Evolutionary conservation across 768 basidiomycete species (phyloP).

Genomic region (Collybia mongolica): DNA sequence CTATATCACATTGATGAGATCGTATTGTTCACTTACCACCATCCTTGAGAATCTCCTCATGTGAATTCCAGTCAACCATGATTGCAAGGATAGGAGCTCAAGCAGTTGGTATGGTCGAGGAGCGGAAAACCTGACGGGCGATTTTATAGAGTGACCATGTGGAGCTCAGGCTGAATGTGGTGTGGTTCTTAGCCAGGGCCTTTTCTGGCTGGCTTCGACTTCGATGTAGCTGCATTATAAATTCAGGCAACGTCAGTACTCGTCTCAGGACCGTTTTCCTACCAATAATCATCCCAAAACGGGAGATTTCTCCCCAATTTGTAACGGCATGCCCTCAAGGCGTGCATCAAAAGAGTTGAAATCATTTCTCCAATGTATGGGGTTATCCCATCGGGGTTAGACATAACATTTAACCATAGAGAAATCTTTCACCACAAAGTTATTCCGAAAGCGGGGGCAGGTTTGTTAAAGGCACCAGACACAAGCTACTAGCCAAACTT

Average conservation of each 20-base stretch:
- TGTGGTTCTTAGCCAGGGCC: background rate
- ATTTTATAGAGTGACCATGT: constrained; percentile 20
- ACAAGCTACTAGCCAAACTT: no score
- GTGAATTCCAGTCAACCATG: constrained; percentile 63
- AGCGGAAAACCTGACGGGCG: constrained; percentile 7
- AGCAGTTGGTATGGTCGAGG: constrained; percentile 14
- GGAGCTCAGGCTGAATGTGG: constrained; percentile 1
- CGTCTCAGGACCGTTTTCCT: constrained; percentile 3
- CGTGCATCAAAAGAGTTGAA: no score
- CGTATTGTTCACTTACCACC: constrained; percentile 32
- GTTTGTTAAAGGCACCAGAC: no score
- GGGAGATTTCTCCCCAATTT: no score
- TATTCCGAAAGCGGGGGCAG: no score
- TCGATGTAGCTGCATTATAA: background rate
- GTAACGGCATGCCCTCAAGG: no score
- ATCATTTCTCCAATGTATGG: no score
- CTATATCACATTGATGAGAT: background rate
- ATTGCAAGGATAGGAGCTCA: constrained; percentile 14
- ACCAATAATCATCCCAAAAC: background rate
- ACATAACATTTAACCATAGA: no score
- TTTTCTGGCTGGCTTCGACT: constrained; percentile 3
- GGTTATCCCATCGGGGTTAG: no score
- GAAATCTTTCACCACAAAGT: no score
- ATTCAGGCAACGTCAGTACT: constrained; percentile 10
- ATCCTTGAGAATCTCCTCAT: constrained; percentile 44